phyloP scores from a whole-genome alignment of 2,329 filamentous ascomycete genomes.

The Monosporascus ibericus region DNA sequence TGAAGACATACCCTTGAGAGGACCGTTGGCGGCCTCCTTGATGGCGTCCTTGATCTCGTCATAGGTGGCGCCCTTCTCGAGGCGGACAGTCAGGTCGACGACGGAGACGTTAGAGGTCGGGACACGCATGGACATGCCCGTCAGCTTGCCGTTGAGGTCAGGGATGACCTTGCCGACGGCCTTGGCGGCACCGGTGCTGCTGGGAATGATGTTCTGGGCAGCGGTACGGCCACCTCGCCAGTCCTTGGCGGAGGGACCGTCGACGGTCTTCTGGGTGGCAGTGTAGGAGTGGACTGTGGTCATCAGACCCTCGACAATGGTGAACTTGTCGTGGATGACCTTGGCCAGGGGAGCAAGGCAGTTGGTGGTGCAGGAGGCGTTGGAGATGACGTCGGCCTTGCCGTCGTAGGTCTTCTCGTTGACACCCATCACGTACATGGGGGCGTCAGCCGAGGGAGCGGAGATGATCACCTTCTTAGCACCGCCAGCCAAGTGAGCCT shows the following conservation, averaged over 20 bases:
- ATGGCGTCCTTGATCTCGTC: constrained; percentile 89
- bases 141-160: constrained; percentile 96
- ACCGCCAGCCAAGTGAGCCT: constrained; percentile 88
- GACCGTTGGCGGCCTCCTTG: constrained; percentile 78
- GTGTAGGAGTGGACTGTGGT: constrained; percentile 99
- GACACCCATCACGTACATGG: constrained; percentile 99
- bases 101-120: constrained; percentile 98
- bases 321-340: constrained; percentile 98
- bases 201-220: constrained; percentile 99
- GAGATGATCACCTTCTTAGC: constrained; percentile 98
- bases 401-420: constrained; percentile 92
- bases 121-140: constrained; percentile 99
- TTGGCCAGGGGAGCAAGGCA: constrained; percentile 98
- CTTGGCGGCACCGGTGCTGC: constrained; percentile 98
- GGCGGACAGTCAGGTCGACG: constrained; percentile 90
- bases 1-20: constrained; percentile 68
- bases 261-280: constrained; percentile 98
- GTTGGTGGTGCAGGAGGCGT: constrained; percentile 99
- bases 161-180: constrained; percentile 99
- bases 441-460: constrained; percentile 87
- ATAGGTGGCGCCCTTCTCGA: constrained; percentile 84
- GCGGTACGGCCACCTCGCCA: constrained; percentile 98
- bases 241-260: constrained; percentile 96
- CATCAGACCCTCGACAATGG: constrained; percentile 98
- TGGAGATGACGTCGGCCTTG: constrained; percentile 90